Base-by-base conservation (phyloP, 2,329 filamentous ascomycete genomes). In the Penicillium frequentans region DNA sequence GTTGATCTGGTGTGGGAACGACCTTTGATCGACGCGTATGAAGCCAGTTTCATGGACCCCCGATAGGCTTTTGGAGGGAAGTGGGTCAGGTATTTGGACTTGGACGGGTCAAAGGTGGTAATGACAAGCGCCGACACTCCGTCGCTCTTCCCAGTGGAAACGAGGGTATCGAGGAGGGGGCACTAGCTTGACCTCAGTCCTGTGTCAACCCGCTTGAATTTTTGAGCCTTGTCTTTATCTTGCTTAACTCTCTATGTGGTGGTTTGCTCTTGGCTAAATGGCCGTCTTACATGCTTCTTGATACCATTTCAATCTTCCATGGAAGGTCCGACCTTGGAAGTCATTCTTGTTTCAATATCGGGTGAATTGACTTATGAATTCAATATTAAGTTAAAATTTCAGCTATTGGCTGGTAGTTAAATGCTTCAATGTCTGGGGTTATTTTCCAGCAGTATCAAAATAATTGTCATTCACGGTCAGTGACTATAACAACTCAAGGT, bases 1-100 rank as follows among this genome's bases (percentile, higher is more conserved):
- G 79, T 81, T 3, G 85, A 88, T 65, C 76, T 88, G 16, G 74
- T 85, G 43, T 84, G 84, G 84, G 80, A 88, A 64, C 76, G 80
- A n/a, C 84, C 84, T 23, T 64, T 77, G 23, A 83, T 87, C 54
- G 85, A 87, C 57, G 78, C 77, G 0, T 86, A 86, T 59, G 84
- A 86, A 68, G 76, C 73, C 9, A 76, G 75, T 19, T 82, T 87
- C 62, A 72, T 75, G 7, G 70, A 77, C 9, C 75, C 10, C 79
- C 82, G 0, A 69, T 79, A n/a, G 77, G 81, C 5, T 85, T 86
- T 74, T 85, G 83, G 82, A 73, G 67, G 14, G 83, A 86, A 63
- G 76, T 86, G 64, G 60, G 72, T n/a, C 75, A 77, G 53, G 54
- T 84, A 62, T 61, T 82, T 5, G 73, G 79, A 19, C 60, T 60